Evolutionary conservation across 73 alveolate genomes (phyloP).

Genomic region (Loxodes magnus): DNA sequence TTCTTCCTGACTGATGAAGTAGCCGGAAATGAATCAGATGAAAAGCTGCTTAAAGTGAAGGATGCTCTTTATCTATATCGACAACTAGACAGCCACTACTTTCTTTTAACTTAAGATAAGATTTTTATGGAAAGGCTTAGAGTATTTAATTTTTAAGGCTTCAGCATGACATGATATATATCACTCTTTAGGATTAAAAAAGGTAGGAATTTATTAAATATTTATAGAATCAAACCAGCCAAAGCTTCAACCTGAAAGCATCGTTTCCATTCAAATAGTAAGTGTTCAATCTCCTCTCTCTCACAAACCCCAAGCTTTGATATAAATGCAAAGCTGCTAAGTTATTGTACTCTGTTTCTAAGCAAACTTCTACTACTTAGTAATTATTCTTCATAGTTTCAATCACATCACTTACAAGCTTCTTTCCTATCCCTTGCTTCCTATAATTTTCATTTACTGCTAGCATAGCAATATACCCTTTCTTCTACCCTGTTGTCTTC

Average conservation of each 20-base stretch:
- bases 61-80: no score
- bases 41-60: no score
- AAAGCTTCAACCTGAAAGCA: slow-evolving; percentile 88
- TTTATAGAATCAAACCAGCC: no score
- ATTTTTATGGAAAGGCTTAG: no score
- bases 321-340: slow-evolving; percentile 74
- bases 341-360: slow-evolving; percentile 90
- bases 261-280: slow-evolving; percentile 93
- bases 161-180: no score
- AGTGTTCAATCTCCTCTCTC: slow-evolving; percentile 76
- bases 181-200: no score
- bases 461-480: slow-evolving; percentile 95
- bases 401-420: slow-evolving; percentile 59
- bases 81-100: no score
- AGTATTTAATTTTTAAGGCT: no score
- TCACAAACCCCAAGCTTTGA: slow-evolving; percentile 88
- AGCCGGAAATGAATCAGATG: no score
- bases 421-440: slow-evolving; percentile 82
- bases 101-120: no score
- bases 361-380: slow-evolving; percentile 74
- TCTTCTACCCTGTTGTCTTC: slow-evolving; percentile 28
- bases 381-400: slow-evolving; percentile 58
- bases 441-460: slow-evolving; percentile 86
- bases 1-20: no score
- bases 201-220: no score